phyloP scores from a whole-genome alignment of 2,329 filamentous ascomycete genomes.

The Alternaria gansuensis region DNA sequence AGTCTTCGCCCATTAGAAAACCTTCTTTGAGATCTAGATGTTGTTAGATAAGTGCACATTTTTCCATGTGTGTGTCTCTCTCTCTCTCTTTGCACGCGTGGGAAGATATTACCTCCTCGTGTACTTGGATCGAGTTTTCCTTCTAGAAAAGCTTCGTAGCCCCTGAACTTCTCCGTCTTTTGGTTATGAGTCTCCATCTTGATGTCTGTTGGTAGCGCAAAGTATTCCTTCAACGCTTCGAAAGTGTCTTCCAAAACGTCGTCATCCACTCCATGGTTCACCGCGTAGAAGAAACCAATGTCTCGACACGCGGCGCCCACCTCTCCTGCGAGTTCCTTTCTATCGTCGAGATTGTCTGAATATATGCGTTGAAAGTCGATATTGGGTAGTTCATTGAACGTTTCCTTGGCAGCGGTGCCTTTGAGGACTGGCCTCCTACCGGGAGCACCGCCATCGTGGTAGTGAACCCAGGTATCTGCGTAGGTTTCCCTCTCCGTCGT shows the following conservation, averaged over 20 bases:
- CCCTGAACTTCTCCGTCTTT: slow-evolving; percentile 48
- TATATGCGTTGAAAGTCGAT: slow-evolving; percentile 46
- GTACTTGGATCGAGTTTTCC: slow-evolving; percentile 50
- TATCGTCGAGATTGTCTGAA: slow-evolving; percentile 35
- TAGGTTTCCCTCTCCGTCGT: slow-evolving; percentile 20
- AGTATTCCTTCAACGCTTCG: slow-evolving; percentile 42
- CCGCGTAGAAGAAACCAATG: slow-evolving; percentile 49
- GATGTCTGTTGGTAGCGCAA: slow-evolving; percentile 41
- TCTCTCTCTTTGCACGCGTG: no score
- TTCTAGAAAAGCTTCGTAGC: slow-evolving; percentile 51
- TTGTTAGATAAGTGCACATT: background rate
- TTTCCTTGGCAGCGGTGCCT: slow-evolving; percentile 35
- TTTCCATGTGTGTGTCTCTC: no score
- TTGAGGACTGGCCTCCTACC: slow-evolving; percentile 40
- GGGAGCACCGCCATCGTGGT: slow-evolving; percentile 45
- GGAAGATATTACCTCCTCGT: slow-evolving; percentile 37
- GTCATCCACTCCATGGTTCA: slow-evolving; percentile 45
- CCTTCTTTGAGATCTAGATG: slow-evolving; percentile 47
- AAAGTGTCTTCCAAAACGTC: slow-evolving; percentile 42
- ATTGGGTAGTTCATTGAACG: slow-evolving; percentile 41
- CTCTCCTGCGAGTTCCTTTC: slow-evolving; percentile 40
- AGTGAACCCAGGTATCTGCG: slow-evolving; percentile 37
- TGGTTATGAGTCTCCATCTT: slow-evolving; percentile 52
- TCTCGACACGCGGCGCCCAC: slow-evolving; percentile 47
- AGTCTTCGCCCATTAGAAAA: slow-evolving; percentile 50